phyloP scores from a whole-genome alignment of 208 protist genomes.

The Acanthamoeba culbertsoni region DNA sequence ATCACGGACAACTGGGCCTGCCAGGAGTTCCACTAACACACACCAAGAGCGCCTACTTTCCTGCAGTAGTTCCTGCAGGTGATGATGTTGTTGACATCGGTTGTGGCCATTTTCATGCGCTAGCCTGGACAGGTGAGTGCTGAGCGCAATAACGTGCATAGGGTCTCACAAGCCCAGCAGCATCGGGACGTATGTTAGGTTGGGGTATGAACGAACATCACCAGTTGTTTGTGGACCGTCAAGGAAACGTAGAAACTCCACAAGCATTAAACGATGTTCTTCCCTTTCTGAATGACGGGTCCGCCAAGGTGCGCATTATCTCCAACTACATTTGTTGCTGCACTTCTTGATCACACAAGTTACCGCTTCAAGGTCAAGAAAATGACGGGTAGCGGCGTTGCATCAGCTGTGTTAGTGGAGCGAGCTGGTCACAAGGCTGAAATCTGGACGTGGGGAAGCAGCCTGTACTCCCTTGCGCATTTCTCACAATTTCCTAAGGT shows the following conservation, averaged over 20 bases:
- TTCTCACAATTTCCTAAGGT: not conserved
- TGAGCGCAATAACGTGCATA: not conserved
- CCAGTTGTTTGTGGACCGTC: not conserved
- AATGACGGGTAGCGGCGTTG: not conserved
- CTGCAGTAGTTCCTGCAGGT: not conserved
- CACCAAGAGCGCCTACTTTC: slow-evolving; percentile 32
- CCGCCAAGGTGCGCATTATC: not conserved
- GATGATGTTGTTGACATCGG: not conserved
- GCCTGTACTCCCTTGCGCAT: not conserved
- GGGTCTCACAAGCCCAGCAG: not conserved
- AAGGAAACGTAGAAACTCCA: not conserved
- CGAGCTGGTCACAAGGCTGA: not conserved
- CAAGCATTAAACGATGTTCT: not conserved
- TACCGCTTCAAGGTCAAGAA: not conserved
- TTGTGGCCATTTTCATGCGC: slow-evolving; percentile 35
- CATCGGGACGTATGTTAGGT: not conserved
- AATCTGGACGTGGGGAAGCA: slow-evolving; percentile 38
- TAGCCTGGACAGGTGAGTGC: not conserved
- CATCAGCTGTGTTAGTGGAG: not conserved
- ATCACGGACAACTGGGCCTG: not conserved
- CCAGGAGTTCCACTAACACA: not conserved
- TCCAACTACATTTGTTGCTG: not conserved
- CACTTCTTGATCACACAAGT: not conserved
- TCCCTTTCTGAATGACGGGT: not conserved
- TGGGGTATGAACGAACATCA: slow-evolving; percentile 35